phyloP scores from a whole-genome alignment of 2,329 filamentous ascomycete genomes.

The Ceratocystis smalleyi region DNA sequence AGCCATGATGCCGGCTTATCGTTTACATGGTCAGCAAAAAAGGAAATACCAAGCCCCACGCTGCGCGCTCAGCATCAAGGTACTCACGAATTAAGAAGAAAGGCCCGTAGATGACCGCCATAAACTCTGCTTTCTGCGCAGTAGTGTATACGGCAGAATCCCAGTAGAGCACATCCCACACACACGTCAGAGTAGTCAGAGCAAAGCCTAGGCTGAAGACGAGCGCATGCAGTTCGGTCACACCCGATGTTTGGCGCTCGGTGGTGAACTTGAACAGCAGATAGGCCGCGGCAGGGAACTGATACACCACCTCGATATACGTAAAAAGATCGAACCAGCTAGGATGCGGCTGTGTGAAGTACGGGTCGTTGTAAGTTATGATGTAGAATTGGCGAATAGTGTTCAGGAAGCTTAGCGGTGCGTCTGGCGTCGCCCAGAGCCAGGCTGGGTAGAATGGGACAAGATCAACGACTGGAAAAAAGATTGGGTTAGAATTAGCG shows the following conservation, averaged over 20 bases:
- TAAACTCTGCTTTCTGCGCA: conserved; percentile 31
- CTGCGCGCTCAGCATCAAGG: neutral
- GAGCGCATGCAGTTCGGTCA: conserved; percentile 35
- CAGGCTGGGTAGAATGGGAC: conserved; percentile 36
- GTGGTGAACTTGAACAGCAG: conserved; percentile 29
- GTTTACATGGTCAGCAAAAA: neutral
- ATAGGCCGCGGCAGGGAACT: conserved; percentile 36
- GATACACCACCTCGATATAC: conserved; percentile 34
- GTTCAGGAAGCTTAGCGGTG: conserved; percentile 35
- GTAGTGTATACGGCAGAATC: conserved; percentile 30
- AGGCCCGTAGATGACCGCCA: conserved; percentile 36
- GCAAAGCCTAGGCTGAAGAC: conserved; percentile 37
- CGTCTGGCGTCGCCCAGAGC: conserved; percentile 28
- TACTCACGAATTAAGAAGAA: conserved; percentile 39
- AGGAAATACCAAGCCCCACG: neutral
- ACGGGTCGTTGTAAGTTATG: conserved; percentile 36
- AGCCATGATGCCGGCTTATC: conserved; percentile 33
- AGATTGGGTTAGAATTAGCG: neutral
- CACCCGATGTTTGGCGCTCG: conserved; percentile 19
- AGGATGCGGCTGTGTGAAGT: conserved; percentile 26
- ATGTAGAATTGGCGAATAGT: conserved; percentile 34
- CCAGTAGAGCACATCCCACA: conserved; percentile 36
- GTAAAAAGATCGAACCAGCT: conserved; percentile 39
- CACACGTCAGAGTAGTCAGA: conserved; percentile 36
- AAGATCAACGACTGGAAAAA: conserved; percentile 35